Percentiles rank a stretch among this genome's conserved stretches.
Conservation (phyloP, 2,329 filamentous ascomycete species). For the Alternaria sp. region DNA sequence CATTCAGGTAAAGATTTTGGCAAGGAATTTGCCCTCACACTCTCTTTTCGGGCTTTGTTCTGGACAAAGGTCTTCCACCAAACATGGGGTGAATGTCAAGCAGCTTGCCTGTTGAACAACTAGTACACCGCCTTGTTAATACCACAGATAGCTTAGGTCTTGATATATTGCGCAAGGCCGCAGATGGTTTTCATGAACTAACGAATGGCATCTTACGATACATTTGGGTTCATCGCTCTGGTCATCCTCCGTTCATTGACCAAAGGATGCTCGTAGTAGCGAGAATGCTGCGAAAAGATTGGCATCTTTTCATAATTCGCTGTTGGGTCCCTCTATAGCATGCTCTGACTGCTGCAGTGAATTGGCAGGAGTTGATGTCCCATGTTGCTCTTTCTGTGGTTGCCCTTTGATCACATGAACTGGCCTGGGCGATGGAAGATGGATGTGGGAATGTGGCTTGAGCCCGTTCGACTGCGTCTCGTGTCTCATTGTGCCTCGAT, state of each 20-base stretch:
- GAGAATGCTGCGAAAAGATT: background rate
- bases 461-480: background rate
- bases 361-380: background rate
- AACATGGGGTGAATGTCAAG: background rate
- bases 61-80: background rate
- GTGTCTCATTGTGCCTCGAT: background rate
- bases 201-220: background rate
- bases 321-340: background rate
- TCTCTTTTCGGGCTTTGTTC: background rate
- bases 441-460: background rate
- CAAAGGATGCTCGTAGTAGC: background rate
- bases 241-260: background rate
- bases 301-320: background rate
- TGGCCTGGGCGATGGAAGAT: background rate
- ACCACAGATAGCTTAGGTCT: background rate
- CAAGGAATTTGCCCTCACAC: background rate
- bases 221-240: background rate
- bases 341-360: background rate
- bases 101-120: background rate
- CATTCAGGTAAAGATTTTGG: background rate
- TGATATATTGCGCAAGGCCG: background rate
- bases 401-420: background rate
- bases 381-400: background rate
- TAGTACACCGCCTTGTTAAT: background rate
- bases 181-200: background rate